Conservation (phyloP, 164 flowering plant genomes). For the Aristolochia californica region DNA sequence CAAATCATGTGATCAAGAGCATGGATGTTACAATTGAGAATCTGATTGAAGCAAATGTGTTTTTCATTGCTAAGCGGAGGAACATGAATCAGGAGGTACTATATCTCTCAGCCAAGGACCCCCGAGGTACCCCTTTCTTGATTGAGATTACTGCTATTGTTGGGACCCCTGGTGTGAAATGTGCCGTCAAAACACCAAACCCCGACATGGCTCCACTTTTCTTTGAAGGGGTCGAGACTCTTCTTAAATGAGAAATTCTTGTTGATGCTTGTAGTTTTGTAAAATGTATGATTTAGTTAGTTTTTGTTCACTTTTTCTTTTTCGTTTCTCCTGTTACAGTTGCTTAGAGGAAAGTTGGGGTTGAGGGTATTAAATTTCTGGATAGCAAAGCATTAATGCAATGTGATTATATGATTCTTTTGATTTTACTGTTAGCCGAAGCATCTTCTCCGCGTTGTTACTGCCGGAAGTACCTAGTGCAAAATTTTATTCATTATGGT, state of each 20-base stretch:
- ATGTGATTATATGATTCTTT: too few relatives aligned
- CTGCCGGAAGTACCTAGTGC: too few relatives aligned
- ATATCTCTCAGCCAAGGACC: slow-evolving; percentile 77
- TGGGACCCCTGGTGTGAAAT: slow-evolving; percentile 68
- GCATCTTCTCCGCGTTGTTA: too few relatives aligned
- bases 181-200: slow-evolving; percentile 84
- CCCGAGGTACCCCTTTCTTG: slow-evolving; percentile 64
- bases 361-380: neutral
- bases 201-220: slow-evolving; percentile 87
- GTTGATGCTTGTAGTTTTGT: slow-evolving; percentile 3
- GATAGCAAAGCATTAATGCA: too few relatives aligned
- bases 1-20: slow-evolving; percentile 44
- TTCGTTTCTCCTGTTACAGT: neutral
- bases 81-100: slow-evolving; percentile 82
- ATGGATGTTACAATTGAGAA: slow-evolving; percentile 64
- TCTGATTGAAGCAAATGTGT: slow-evolving; percentile 69
- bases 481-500: too few relatives aligned
- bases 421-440: too few relatives aligned
- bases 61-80: slow-evolving; percentile 88
- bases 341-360: neutral
- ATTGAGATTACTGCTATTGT: slow-evolving; percentile 72
- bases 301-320: neutral
- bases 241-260: slow-evolving; percentile 27
- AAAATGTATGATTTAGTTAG: slow-evolving; percentile 1
- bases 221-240: slow-evolving; percentile 73